These are phyloP conservation scores for Leucaena leucocephala DNA, from an alignment of 306 rosid species.

Conservation along the genomic window DNA sequence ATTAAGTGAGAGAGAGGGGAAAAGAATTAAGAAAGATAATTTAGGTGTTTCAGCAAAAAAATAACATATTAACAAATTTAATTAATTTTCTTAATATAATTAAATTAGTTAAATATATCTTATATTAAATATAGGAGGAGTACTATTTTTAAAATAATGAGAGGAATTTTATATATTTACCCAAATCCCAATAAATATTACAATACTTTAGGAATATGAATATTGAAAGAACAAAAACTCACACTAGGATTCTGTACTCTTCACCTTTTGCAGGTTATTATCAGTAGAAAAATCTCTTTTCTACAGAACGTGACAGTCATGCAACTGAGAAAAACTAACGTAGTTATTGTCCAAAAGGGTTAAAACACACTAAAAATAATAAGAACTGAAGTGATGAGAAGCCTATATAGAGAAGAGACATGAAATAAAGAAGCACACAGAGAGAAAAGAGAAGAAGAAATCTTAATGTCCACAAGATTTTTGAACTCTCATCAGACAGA, in stretches of 20 bases:
- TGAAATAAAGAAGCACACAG: background rate
- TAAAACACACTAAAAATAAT: background rate
- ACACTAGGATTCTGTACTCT: background rate
- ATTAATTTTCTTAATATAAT: too few relatives aligned
- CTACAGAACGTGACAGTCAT: background rate
- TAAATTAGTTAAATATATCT: too few relatives aligned
- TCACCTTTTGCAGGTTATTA: background rate
- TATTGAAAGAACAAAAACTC: background rate
- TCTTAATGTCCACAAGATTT: slow-evolving; percentile 25
- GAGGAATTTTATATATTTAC: background rate
- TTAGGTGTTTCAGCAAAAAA: too few relatives aligned
- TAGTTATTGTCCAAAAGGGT: background rate
- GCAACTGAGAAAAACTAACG: background rate
- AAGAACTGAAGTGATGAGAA: background rate
- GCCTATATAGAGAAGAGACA: background rate
- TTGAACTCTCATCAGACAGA: background rate
- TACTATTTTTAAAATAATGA: background rate
- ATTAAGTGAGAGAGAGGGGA: too few relatives aligned
- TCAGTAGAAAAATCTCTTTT: background rate
- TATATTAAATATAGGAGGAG: too few relatives aligned
- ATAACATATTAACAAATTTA: too few relatives aligned
- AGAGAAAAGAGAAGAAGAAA: background rate
- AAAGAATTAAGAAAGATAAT: too few relatives aligned
- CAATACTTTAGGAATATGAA: background rate
- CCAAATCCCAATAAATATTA: background rate